A percentile compares a stretch with the other conserved stretches of the same genome.
phyloP scores from a whole-genome alignment of 2,329 filamentous ascomycete species.

The Colletotrichum liriopes region DNA sequence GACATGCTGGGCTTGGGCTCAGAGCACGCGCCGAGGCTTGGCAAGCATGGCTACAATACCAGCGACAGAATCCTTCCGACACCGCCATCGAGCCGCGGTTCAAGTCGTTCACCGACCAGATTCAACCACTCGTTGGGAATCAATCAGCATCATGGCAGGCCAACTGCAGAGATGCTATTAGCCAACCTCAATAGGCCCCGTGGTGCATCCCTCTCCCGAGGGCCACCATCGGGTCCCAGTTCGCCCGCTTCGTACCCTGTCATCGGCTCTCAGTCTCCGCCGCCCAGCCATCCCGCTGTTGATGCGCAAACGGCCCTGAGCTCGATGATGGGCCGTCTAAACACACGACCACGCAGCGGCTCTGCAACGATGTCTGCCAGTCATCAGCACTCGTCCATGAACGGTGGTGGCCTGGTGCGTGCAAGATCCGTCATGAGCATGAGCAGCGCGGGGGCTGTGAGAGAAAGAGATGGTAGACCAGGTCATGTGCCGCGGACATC shows the following conservation, averaged over 20 bases:
- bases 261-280: conserved; percentile 46
- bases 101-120: conserved; percentile 49
- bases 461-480: neutral
- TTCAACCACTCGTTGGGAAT: conserved; percentile 34
- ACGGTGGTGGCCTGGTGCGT: conserved; percentile 18
- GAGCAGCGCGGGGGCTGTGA: conserved; percentile 15
- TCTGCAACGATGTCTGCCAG: conserved; percentile 39
- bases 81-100: conserved; percentile 53
- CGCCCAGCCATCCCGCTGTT: conserved; percentile 43
- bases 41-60: conserved; percentile 22
- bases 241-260: conserved; percentile 40
- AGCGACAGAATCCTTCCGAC: conserved; percentile 44
- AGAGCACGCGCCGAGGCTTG: neutral
- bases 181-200: conserved; percentile 33
- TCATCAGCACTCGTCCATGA: conserved; percentile 30
- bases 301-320: conserved; percentile 47
- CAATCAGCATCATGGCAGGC: conserved; percentile 14
- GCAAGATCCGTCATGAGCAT: conserved; percentile 22
- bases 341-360: conserved; percentile 49
- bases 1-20: neutral
- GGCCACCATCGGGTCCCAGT: neutral
- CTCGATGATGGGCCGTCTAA: conserved; percentile 53
- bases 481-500: conserved; percentile 34
- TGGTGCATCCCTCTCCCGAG: conserved; percentile 20
- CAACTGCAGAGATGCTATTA: conserved; percentile 42